Base-by-base conservation (phyloP, 352 stramenopile species). In the Phytophthora lateralis region DNA sequence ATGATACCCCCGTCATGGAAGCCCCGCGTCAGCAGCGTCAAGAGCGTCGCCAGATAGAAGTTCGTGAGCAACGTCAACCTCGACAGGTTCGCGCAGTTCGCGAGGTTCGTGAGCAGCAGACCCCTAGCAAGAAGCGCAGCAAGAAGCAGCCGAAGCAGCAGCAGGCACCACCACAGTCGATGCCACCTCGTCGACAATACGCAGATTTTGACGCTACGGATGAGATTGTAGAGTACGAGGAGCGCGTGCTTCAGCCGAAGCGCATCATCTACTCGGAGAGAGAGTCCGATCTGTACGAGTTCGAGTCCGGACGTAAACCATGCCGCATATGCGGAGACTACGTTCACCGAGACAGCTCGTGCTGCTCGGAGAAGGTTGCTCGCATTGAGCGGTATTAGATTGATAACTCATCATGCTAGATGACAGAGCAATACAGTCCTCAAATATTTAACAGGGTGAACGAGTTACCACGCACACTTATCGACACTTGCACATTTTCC, bases 211-310 rank as follows among this genome's bases (percentile, higher is more conserved):
- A 57, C 26, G 43, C 59, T 46, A 17, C 24, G 3, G 59, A 62
- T 12, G 59, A 62, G 51, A 52, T 62, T 24, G 34, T 67, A 10
- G 53, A 67, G 26, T 67, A 67, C 38, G 51, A 57, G n/a, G 44
- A 62, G 15, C 51, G 18, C 2, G 34, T 62, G 18, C 50, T 45
- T 8, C 39, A 29, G 4, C 59, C 55, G 10, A 54, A 67, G 42
- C 59, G 59, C 18, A 29, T 67, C 32, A 43, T 57, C 20, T 62
- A 62, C 26, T 55, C 51, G 8, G 51, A 67, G 2, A 34, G 51
- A 8, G 51, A 67, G 27, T 62, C 59, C 6, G 45, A 62, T 17
- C 21, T 57, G 6, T 62, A 62, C n/a, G 44, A 67, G 3, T 57
- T 62, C 24, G 51, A 67, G 21, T 21, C 51, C 6, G 52, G 30